Conservation (phyloP, 2,329 filamentous ascomycete species). For the Fusarium subtropicale region DNA sequence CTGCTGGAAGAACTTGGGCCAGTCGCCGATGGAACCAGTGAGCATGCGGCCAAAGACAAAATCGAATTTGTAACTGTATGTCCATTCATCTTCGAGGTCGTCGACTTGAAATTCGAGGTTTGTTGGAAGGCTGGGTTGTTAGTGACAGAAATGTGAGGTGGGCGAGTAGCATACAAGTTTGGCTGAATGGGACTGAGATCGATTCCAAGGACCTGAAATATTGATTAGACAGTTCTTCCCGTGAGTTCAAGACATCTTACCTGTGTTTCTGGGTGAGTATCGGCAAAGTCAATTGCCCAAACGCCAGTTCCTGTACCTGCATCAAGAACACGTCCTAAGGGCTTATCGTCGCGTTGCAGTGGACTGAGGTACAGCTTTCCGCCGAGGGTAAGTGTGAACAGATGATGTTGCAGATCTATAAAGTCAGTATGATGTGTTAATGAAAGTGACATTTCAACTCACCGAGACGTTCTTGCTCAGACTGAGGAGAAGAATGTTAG, state of each 20-base stretch:
- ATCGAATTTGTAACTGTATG: slow-evolving; percentile 54
- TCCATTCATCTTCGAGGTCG: slow-evolving; percentile 57
- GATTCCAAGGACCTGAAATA: slow-evolving; percentile 52
- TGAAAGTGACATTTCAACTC: not conserved
- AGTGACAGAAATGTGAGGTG: not conserved
- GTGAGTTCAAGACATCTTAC: not conserved
- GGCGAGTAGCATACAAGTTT: slow-evolving; percentile 43
- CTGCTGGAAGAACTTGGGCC: slow-evolving; percentile 53
- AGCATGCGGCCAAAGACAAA: slow-evolving; percentile 57
- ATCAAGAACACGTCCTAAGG: slow-evolving; percentile 54
- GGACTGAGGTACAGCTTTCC: slow-evolving; percentile 49
- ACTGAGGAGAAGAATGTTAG: slow-evolving; percentile 37
- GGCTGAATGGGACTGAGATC: slow-evolving; percentile 59
- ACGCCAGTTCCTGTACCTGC: slow-evolving; percentile 62
- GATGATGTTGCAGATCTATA: slow-evolving; percentile 53
- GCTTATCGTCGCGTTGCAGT: slow-evolving; percentile 27
- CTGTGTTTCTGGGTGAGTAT: slow-evolving; percentile 49
- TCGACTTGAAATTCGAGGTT: slow-evolving; percentile 63
- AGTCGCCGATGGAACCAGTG: slow-evolving; percentile 52
- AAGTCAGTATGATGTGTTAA: not conserved
- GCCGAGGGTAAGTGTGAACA: slow-evolving; percentile 50
- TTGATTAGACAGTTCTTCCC: not conserved
- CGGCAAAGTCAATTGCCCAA: slow-evolving; percentile 59
- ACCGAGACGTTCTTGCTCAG: slow-evolving; percentile 51
- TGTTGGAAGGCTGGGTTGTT: slow-evolving; percentile 55